Evolutionary conservation across 116 monocot genomes (phyloP).

Genomic region (Cymodocea nodosa): DNA sequence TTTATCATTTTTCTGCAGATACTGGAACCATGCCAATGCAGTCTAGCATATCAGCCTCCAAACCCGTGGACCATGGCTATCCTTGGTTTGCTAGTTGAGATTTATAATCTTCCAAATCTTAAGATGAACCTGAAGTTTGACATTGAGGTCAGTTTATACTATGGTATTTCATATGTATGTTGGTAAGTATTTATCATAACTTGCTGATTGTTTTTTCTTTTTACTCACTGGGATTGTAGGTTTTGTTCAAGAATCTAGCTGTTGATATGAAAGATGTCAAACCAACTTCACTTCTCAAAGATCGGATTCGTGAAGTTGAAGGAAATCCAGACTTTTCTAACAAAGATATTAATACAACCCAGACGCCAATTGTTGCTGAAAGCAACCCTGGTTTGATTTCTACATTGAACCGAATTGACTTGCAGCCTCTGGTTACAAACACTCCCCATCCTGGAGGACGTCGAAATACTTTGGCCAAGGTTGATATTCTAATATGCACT

Average conservation of each 20-base stretch:
- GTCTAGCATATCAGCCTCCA: slow-evolving; percentile 90
- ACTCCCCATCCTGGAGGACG: slow-evolving; percentile 31
- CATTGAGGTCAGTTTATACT: slow-evolving; percentile 55
- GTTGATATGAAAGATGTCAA: slow-evolving; percentile 90
- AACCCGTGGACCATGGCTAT: slow-evolving; percentile 99
- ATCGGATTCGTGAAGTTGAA: slow-evolving; percentile 68
- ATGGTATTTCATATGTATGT: background rate
- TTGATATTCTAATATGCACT: slow-evolving; percentile 8
- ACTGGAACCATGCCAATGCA: slow-evolving; percentile 83
- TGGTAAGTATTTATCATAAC: background rate
- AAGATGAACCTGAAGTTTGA: slow-evolving; percentile 99
- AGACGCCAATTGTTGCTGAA: slow-evolving; percentile 48
- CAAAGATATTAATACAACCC: slow-evolving; percentile 52
- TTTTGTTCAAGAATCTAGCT: slow-evolving; percentile 86
- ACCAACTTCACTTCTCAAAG: slow-evolving; percentile 77
- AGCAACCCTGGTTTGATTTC: slow-evolving; percentile 33
- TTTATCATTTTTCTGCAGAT: slow-evolving; percentile 30
- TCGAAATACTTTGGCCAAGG: slow-evolving; percentile 49
- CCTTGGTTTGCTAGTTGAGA: slow-evolving; percentile 78
- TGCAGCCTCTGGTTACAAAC: slow-evolving; percentile 49
- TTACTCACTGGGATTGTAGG: slow-evolving; percentile 26
- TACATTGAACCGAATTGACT: slow-evolving; percentile 47
- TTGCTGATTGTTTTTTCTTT: background rate
- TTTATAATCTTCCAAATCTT: slow-evolving; percentile 86
- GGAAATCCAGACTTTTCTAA: slow-evolving; percentile 95